Conservation (phyloP, 371 early-diverging fungal species). For the Entomophthora muscae region DNA sequence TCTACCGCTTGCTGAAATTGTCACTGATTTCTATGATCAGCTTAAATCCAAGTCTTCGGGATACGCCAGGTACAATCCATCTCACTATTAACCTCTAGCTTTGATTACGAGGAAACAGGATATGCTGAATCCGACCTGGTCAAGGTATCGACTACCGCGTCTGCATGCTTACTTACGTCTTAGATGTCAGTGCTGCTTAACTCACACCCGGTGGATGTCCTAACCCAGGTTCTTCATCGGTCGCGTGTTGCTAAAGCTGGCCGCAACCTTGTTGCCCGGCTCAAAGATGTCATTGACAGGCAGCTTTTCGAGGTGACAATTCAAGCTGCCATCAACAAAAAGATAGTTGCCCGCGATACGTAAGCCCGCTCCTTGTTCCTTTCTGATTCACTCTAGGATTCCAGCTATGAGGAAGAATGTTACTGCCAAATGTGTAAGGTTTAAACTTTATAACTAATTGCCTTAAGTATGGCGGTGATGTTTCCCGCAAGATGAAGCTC, state of each 20-base stretch:
- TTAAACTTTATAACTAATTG: background rate
- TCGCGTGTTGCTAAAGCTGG: conserved; percentile 50
- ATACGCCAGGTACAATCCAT: conserved; percentile 44
- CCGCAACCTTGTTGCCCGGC: conserved; percentile 56
- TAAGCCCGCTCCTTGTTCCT: conserved; percentile 14
- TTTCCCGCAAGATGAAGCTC: conserved; percentile 83
- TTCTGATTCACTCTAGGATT: conserved; percentile 21
- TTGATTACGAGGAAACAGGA: conserved; percentile 91
- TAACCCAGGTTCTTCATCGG: conserved; percentile 75
- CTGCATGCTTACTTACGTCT: background rate
- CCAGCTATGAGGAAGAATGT: conserved; percentile 80
- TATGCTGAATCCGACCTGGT: conserved; percentile 78
- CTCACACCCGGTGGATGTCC: conserved; percentile 79
- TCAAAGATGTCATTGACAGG: conserved; percentile 66
- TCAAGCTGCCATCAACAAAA: conserved; percentile 67
- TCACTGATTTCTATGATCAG: conserved; percentile 85
- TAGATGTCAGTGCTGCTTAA: conserved; percentile 80
- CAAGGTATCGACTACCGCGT: conserved; percentile 36
- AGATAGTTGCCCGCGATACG: conserved; percentile 79
- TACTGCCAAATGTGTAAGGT: conserved; percentile 75
- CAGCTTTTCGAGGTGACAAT: conserved; percentile 88
- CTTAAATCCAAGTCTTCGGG: conserved; percentile 83
- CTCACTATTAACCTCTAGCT: conserved; percentile 20
- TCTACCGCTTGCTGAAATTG: conserved; percentile 82
- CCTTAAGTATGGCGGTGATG: conserved; percentile 72